Conservation (phyloP, 352 stramenopile species). For the Pythium monospermum region DNA sequence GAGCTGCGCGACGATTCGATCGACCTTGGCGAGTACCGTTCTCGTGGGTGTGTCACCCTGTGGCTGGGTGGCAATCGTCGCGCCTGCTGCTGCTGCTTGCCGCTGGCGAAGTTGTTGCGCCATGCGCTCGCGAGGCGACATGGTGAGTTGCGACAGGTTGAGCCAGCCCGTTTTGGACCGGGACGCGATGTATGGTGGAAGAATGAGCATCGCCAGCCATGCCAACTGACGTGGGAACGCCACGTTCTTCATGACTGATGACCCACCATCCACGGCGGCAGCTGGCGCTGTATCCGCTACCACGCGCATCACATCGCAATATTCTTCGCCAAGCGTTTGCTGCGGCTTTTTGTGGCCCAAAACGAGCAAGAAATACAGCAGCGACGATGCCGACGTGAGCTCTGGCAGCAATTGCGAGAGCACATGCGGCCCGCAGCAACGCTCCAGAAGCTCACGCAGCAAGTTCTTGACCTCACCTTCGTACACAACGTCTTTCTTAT, state of each 20-base stretch:
- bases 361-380: constrained; percentile 66
- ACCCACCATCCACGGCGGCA: background rate
- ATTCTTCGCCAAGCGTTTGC: constrained; percentile 86
- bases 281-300: constrained; percentile 3
- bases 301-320: constrained; percentile 78
- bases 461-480: constrained; percentile 67
- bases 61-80: constrained; percentile 1
- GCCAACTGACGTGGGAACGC: constrained; percentile 31
- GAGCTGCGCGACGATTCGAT: constrained; percentile 39
- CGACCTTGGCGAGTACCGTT: constrained; percentile 23
- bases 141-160: constrained; percentile 56
- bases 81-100: constrained; percentile 19
- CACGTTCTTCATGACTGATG: constrained; percentile 29
- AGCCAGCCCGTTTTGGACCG: constrained; percentile 70
- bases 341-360: constrained; percentile 50
- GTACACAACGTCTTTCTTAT: constrained; percentile 73
- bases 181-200: constrained; percentile 54
- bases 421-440: constrained; percentile 54
- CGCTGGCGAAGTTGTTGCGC: constrained; percentile 64
- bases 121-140: constrained; percentile 69
- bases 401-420: constrained; percentile 80
- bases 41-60: constrained; percentile 19
- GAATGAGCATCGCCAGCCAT: constrained; percentile 52
- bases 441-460: constrained; percentile 71
- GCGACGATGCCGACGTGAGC: constrained; percentile 47